phyloP scores from a whole-genome alignment of 352 stramenopile species.

The Pythium biforme region DNA sequence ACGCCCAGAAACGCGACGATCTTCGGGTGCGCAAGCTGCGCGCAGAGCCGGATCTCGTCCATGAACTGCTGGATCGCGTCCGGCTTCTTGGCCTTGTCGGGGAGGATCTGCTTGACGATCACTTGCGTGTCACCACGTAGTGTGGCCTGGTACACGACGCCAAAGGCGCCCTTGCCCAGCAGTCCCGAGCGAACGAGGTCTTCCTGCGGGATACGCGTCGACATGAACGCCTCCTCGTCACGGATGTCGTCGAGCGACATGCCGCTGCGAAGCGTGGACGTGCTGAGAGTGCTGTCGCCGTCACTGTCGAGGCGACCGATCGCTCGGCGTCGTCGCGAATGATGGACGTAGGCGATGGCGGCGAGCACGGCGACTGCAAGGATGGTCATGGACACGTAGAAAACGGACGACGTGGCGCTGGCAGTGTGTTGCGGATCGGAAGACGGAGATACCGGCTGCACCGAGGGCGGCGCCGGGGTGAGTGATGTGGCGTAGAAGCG shows the following conservation, averaged over 20 bases:
- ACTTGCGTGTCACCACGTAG: constrained; percentile 33
- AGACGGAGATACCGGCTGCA: neutral
- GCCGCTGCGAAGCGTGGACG: neutral
- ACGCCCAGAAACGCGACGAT: constrained; percentile 47
- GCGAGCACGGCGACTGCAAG: neutral
- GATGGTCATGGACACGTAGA: neutral
- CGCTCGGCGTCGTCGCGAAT: neutral
- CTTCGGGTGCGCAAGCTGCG: constrained; percentile 35
- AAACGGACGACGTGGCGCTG: neutral
- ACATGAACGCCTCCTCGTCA: constrained; percentile 42
- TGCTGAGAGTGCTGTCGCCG: neutral
- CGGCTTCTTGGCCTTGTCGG: constrained; percentile 44
- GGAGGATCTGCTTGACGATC: constrained; percentile 51
- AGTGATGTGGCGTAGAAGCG: neutral
- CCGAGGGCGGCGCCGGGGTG: neutral
- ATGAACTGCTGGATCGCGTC: constrained; percentile 45
- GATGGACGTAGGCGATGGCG: neutral
- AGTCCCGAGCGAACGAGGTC: constrained; percentile 35
- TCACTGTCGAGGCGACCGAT: neutral
- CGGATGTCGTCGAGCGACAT: constrained; percentile 49
- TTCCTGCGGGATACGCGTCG: constrained; percentile 48
- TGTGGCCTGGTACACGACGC: constrained; percentile 45
- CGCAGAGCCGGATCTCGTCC: constrained; percentile 50
- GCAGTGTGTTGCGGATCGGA: neutral
- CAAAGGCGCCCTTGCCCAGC: constrained; percentile 55